A percentile compares a stretch with the other conserved stretches of the same genome.
Conservation (phyloP, 495 filamentous ascomycete species). For the Niebla homalea region DNA sequence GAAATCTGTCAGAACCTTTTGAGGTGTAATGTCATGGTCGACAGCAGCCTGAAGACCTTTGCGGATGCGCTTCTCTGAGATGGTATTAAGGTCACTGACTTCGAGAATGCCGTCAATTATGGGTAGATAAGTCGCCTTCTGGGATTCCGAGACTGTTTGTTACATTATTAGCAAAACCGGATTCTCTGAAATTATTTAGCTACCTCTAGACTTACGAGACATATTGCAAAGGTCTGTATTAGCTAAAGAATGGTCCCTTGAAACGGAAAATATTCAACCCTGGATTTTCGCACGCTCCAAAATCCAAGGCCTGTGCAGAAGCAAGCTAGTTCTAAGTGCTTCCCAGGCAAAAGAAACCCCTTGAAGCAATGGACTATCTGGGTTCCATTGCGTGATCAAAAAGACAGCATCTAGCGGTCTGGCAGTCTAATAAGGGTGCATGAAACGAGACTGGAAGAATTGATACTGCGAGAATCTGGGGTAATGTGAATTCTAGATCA, state of each 20-base stretch:
- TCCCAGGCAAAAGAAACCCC: background rate
- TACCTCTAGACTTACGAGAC: slow-evolving; percentile 52
- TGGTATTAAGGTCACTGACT: slow-evolving; percentile 69
- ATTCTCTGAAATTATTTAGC: slow-evolving; percentile 44
- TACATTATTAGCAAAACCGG: background rate
- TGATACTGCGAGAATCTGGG: too few relatives aligned
- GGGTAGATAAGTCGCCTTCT: slow-evolving; percentile 53
- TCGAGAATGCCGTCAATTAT: slow-evolving; percentile 89
- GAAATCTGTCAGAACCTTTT: slow-evolving; percentile 49
- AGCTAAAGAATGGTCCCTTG: too few relatives aligned
- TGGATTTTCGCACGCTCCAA: too few relatives aligned
- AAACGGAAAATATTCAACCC: too few relatives aligned
- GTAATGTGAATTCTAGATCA: too few relatives aligned
- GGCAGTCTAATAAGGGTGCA: background rate
- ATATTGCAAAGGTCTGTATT: too few relatives aligned
- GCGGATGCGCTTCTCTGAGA: slow-evolving; percentile 86
- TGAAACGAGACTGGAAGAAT: too few relatives aligned
- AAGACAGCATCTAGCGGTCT: background rate
- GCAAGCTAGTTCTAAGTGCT: background rate
- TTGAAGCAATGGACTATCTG: background rate
- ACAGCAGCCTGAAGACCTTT: slow-evolving; percentile 66
- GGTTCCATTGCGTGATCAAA: background rate
- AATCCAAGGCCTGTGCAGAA: background rate
- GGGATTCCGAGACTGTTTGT: slow-evolving; percentile 55
- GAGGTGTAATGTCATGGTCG: slow-evolving; percentile 66